Evolutionary conservation across 2,329 filamentous ascomycete genomes (phyloP).

Genomic region (Colletotrichum cuscutae): DNA sequence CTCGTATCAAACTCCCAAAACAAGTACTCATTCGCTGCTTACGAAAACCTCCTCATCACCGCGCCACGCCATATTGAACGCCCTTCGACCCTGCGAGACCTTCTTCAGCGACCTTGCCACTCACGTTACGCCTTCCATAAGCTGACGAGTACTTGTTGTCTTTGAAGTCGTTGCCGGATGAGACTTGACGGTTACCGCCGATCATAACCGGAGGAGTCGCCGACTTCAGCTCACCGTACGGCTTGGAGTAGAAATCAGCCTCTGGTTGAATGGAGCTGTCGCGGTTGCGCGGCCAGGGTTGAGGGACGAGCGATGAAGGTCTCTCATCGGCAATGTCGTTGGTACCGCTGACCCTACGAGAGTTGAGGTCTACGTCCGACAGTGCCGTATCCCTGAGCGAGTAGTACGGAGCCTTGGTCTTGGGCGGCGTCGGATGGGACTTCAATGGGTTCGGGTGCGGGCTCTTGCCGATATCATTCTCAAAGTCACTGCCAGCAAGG

Average conservation of each 20-base stretch:
- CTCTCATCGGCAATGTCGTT: slow-evolving; percentile 58
- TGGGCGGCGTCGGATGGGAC: slow-evolving; percentile 54
- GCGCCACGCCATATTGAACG: slow-evolving; percentile 36
- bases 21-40: not conserved
- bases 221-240: slow-evolving; percentile 68
- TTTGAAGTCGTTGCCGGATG: slow-evolving; percentile 67
- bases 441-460: slow-evolving; percentile 64
- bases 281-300: slow-evolving; percentile 42
- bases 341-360: slow-evolving; percentile 53
- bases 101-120: slow-evolving; percentile 79
- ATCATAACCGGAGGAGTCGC: slow-evolving; percentile 65
- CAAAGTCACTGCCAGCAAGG: slow-evolving; percentile 38
- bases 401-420: slow-evolving; percentile 45
- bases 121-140: slow-evolving; percentile 69
- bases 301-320: slow-evolving; percentile 32
- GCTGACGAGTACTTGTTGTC: slow-evolving; percentile 41
- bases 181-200: slow-evolving; percentile 63
- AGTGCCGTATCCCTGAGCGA: slow-evolving; percentile 47
- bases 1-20: not conserved
- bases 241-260: slow-evolving; percentile 60
- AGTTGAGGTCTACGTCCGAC: slow-evolving; percentile 57
- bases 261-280: slow-evolving; percentile 62
- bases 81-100: slow-evolving; percentile 59
- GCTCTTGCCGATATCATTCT: slow-evolving; percentile 36
- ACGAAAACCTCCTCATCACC: slow-evolving; percentile 9